Conservation (phyloP, 2,329 filamentous ascomycete species). For the Bipolaris gigantea region DNA sequence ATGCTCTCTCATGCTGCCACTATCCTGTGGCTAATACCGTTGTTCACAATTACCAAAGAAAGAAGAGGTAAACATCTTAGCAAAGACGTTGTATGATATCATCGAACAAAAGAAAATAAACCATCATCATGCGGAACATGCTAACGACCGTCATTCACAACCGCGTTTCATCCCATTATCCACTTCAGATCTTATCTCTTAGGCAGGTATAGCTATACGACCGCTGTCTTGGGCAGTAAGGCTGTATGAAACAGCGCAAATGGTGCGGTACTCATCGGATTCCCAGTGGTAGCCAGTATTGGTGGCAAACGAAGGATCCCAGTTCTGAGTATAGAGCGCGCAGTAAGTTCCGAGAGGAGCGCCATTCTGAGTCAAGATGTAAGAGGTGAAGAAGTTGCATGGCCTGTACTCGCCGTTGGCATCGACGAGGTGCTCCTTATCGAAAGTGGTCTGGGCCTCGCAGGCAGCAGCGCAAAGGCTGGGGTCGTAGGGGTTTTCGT, state of each 20-base stretch:
- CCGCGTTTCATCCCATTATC: neutral
- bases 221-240: slow-evolving; percentile 11
- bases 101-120: neutral
- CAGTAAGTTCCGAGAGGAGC: slow-evolving; percentile 46
- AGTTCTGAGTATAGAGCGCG: slow-evolving; percentile 27
- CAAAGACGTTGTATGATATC: neutral
- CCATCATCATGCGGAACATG: neutral
- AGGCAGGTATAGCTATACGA: neutral
- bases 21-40: neutral
- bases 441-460: slow-evolving; percentile 41
- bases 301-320: slow-evolving; percentile 18
- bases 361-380: slow-evolving; percentile 42
- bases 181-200: neutral
- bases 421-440: slow-evolving; percentile 31
- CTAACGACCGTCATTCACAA: neutral
- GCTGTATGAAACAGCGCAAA: slow-evolving; percentile 10
- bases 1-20: neutral
- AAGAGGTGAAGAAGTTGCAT: slow-evolving; percentile 47
- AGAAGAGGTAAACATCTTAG: neutral
- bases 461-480: slow-evolving; percentile 41
- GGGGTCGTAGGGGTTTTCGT: slow-evolving; percentile 33
- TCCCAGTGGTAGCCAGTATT: slow-evolving; percentile 31
- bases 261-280: slow-evolving; percentile 4
- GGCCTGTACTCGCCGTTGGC: slow-evolving; percentile 34
- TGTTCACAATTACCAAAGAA: neutral